Base-by-base conservation (phyloP, 495 filamentous ascomycete genomes). In the Aspergillus indologenus region DNA sequence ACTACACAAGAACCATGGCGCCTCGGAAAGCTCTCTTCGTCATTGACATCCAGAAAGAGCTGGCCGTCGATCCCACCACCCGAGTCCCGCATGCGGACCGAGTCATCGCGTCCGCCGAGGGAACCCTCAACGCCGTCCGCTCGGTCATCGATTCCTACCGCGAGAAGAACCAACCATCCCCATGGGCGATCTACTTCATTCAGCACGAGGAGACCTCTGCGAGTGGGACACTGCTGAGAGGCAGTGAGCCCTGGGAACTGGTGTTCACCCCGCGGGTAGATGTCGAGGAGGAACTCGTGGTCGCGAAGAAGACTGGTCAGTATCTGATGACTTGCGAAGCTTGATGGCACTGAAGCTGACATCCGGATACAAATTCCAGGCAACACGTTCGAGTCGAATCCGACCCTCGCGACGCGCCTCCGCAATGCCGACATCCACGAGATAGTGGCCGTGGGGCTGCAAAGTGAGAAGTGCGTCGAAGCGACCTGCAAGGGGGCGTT, bases 331-430 rank as follows among this genome's bases (percentile, higher is more conserved):
- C 11, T 8, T 22, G 1, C 3, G 19, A 47, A n/a, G n/a, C n/a
- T n/a, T n/a, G n/a, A n/a, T n/a, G n/a, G n/a, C n/a, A n/a, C n/a
- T n/a, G n/a, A n/a, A n/a, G n/a, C n/a, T n/a, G n/a, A n/a, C 5
- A 40, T 40, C 2, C 34, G 34, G 12, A 40, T 2, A n/a, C n/a
- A n/a, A n/a, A 40, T 40, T 7, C 5, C 12, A 40, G 53, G 23
- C 9, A 26, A 56, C 21, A 56, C 53, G 3, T 56, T 56, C 44
- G n/a, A 56, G 21, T 56, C 53, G 5, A 56, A 56, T 44, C 53
- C 42, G 7, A n/a, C 21, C 7, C 45, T 56, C 12, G 42, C 53
- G 6, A 9, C 21, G 5, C 19, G 26, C 2, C 53, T 56, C 42
- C 42, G 44, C n/a, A 24, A 20, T 1, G 20, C 20, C 14, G 53